A percentile compares a stretch with the other conserved stretches of the same genome.
Conservation (phyloP, 2,329 filamentous ascomycete species). For the Cucurbitaria berberidis region DNA sequence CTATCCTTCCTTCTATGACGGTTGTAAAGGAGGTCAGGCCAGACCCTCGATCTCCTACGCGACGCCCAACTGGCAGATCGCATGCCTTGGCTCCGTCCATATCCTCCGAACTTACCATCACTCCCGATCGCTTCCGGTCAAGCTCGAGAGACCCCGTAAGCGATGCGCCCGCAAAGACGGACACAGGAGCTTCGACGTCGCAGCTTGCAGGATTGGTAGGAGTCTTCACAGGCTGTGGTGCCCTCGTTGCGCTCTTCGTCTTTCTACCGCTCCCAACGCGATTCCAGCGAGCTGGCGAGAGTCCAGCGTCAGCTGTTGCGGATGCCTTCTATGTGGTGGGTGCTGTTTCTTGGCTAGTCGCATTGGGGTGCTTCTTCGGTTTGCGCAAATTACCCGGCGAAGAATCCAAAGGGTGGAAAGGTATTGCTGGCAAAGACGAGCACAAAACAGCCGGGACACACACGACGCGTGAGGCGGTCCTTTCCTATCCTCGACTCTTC, state of each 20-base stretch:
- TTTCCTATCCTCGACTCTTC: slow-evolving; percentile 57
- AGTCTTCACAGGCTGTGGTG: slow-evolving; percentile 89
- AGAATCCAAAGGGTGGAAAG: slow-evolving; percentile 73
- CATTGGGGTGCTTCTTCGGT: slow-evolving; percentile 78
- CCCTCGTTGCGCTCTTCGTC: slow-evolving; percentile 77
- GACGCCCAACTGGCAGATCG: slow-evolving; percentile 50
- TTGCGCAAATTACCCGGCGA: slow-evolving; percentile 73
- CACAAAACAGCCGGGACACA: slow-evolving; percentile 25
- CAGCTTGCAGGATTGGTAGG: slow-evolving; percentile 88
- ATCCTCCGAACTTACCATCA: slow-evolving; percentile 77
- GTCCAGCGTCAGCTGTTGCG: slow-evolving; percentile 75
- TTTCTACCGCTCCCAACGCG: slow-evolving; percentile 87
- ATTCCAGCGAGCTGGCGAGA: slow-evolving; percentile 76
- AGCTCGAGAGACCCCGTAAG: slow-evolving; percentile 24
- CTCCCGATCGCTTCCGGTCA: slow-evolving; percentile 61
- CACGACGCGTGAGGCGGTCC: slow-evolving; percentile 62
- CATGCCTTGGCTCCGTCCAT: slow-evolving; percentile 70
- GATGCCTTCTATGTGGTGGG: slow-evolving; percentile 90
- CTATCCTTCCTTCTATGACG: slow-evolving; percentile 79
- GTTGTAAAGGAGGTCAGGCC: slow-evolving; percentile 31
- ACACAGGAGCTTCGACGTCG: slow-evolving; percentile 56
- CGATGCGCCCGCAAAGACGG: slow-evolving; percentile 21
- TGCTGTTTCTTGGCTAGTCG: slow-evolving; percentile 71
- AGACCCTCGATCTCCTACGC: slow-evolving; percentile 35
- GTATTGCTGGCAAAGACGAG: slow-evolving; percentile 39